Base-by-base conservation (phyloP, 2,329 filamentous ascomycete species). In the Pseudocercospora ulei region DNA sequence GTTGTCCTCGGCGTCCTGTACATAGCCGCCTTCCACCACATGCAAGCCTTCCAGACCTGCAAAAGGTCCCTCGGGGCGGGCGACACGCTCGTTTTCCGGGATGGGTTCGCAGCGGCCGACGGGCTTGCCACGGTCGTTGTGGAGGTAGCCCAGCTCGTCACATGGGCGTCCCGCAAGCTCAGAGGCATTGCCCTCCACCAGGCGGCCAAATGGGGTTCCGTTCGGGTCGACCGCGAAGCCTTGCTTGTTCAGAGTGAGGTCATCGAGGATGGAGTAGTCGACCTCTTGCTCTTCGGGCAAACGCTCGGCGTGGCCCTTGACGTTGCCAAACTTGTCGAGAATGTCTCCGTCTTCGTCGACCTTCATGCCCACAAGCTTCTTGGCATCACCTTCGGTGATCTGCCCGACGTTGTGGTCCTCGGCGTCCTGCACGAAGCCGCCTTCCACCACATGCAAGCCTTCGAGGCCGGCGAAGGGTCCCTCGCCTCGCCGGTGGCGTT, bases 1-100 rank as follows among this genome's bases (percentile, higher is more conserved):
- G 46, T 82, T 76, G 22, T 80, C 82, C 70, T 93, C 70, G 71
- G 79, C 60, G 75, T 94, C 71, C 68, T 93, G 71, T 25, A 83
- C 68, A 44, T 75, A 79, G 36, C 79, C 79, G 25, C 81, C 78
- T 60, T 80, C 81, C 58, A 70, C 70, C 19, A 83, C 75, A 4
- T 72, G 77, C 45, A 76, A 73, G 34, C 75, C 76, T 26, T 71
- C 64, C 13, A 80, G 71, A 51, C 80, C 78, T 8, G 76, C 71
- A 55, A 84, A 84, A 8, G 77, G 76, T 0, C 78, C 79, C 47
- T 82, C 78, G 12, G 69, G 62, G 47, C 67, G 68, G 43, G 62
- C 64, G 45, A 74, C 70, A 29, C 69, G 69, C 57, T 76, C 70
- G 38, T 69, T 66, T 36, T 72, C 65, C 5, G 72, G 72, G 25